Evolutionary conservation across 2,329 filamentous ascomycete genomes (phyloP), one percentile per base, ranked within the genome.

Genomic region (Cercospora citrullina): DNA sequence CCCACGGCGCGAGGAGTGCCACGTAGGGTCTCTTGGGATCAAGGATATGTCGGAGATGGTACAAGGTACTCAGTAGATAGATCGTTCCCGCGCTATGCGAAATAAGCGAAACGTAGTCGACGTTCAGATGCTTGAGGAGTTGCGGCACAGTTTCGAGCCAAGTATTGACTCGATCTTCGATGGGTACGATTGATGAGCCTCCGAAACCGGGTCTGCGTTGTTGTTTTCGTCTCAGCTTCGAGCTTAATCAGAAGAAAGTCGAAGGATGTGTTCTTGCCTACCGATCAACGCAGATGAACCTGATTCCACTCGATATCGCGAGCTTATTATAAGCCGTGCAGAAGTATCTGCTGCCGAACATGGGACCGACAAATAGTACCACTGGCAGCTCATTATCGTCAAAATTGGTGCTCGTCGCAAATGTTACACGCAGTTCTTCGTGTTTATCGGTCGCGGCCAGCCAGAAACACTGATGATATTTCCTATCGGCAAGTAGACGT

Each of bases 11-110:
- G n/a, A 77, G 71, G 45, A 80, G 68, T 6, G 71, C 74, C 51
- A 72, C 75, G 72, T 68, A 81, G 6, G 73, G 75, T 63, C 51
- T 71, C 65, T 72, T 74, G 26, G 67, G 74, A 57, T 73, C 72
- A 68, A 83, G 74, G 21, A 82, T 70, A 5, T 75, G 60, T 5
- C 76, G 79, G 33, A 75, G 73, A 7, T 75, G 69, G 33, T 72
- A 71, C 18, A 84, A 72, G 4, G 81, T 79, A 64, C 84, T 84
- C 26, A 84, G 72, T 4, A 78, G 69, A 66, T 81, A 84, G 1
- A 83, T 75, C 0, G 81, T 81, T 2, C 83, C 83, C 0, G 79
- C 78, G 23, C 77, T 80, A 66, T 84, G 82, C 18, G 78, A 74
- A 1, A 79, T 73, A 0, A 84, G 68, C n/a, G 72, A 74, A 18